These are phyloP conservation scores for Populus tomentosa DNA, from an alignment of 441 rosid species.

Conservation along the genomic window DNA sequence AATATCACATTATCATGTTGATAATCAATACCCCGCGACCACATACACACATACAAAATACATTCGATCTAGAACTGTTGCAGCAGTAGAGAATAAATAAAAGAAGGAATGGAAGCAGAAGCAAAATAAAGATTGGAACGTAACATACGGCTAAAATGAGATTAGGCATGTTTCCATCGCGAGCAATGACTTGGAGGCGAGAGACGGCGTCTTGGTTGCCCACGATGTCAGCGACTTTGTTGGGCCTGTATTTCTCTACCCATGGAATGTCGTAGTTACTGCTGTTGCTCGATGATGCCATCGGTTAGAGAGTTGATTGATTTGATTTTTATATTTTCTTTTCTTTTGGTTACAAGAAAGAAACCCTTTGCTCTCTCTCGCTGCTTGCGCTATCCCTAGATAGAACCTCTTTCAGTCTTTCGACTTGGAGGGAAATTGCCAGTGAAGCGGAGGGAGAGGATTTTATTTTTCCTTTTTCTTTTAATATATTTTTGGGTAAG, in stretches of 20 bases:
- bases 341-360: not conserved
- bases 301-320: constrained; percentile 8
- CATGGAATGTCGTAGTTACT: constrained; percentile 71
- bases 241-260: constrained; percentile 97
- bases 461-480: not conserved
- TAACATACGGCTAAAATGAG: constrained; percentile 63
- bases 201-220: constrained; percentile 91
- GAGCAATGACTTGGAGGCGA: constrained; percentile 90
- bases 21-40: not conserved
- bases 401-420: not conserved
- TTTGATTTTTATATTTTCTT: not conserved
- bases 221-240: constrained; percentile 69
- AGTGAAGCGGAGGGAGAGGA: not conserved
- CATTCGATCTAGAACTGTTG: not conserved
- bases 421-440: constrained; percentile 15
- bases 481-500: not conserved
- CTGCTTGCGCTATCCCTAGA: not conserved
- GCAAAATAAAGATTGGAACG: not conserved
- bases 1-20: not conserved
- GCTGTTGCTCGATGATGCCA: constrained; percentile 50
- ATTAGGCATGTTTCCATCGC: constrained; percentile 93
- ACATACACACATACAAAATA: not conserved
- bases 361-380: not conserved
- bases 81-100: not conserved
- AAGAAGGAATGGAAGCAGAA: not conserved